A percentile compares a stretch with the other conserved stretches of the same genome.
These are phyloP conservation scores for Phanerochaete sordida DNA, from an alignment of 768 basidiomycete genomes.

Conservation along the genomic window DNA sequence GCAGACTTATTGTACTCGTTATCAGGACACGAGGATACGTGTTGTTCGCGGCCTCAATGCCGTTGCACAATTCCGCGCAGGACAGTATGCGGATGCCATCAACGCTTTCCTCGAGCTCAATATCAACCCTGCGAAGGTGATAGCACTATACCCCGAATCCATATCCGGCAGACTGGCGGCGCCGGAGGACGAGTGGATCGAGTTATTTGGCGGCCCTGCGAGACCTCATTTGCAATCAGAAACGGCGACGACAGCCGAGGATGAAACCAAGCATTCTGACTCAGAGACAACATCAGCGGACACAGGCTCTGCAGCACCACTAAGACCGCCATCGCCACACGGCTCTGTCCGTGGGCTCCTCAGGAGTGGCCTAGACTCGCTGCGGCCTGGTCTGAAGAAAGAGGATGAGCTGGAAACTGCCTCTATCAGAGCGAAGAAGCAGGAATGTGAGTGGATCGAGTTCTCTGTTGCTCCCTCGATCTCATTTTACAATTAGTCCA, in stretches of 20 bases:
- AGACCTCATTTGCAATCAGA: constrained; percentile 9
- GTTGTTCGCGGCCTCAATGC: constrained; percentile 73
- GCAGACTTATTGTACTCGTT: constrained; percentile 4
- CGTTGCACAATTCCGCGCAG: constrained; percentile 67
- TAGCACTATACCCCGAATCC: constrained; percentile 81
- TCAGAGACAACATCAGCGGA: neutral
- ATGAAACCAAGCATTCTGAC: neutral
- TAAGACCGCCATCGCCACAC: constrained; percentile 18
- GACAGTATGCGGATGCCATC: constrained; percentile 74
- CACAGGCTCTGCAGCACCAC: constrained; percentile 4
- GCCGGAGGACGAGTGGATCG: constrained; percentile 70
- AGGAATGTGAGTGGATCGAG: constrained; percentile 21
- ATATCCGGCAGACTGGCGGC: constrained; percentile 78
- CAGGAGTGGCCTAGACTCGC: constrained; percentile 53
- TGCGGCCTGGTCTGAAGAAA: constrained; percentile 41
- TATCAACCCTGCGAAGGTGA: constrained; percentile 89
- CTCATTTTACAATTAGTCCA: constrained; percentile 52
- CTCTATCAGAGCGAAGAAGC: constrained; percentile 42
- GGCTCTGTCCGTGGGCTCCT: constrained; percentile 42
- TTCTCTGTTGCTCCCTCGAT: too few relatives aligned
- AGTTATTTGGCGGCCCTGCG: constrained; percentile 75
- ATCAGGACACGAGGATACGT: constrained; percentile 51
- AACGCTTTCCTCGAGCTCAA: constrained; percentile 86
- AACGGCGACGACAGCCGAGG: constrained; percentile 22
- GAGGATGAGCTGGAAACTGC: constrained; percentile 55